phyloP scores from a whole-genome alignment of 2,329 filamentous ascomycete species.

The Microcyclospora tardicrescens region DNA sequence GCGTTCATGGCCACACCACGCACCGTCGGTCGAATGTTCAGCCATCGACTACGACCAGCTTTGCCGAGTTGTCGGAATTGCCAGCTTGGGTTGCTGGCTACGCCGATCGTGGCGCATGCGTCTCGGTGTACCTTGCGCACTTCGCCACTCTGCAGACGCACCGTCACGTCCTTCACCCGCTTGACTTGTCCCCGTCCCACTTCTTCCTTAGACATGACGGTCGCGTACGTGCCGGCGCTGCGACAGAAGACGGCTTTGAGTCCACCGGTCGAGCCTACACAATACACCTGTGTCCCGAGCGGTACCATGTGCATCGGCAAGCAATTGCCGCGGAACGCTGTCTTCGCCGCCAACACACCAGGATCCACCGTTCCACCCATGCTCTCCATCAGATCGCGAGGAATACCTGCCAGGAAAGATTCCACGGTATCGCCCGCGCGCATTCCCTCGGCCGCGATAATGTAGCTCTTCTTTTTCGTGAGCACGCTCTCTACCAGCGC shows the following conservation, averaged over 20 bases:
- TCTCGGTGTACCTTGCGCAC: constrained; percentile 79
- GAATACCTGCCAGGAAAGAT: constrained; percentile 83
- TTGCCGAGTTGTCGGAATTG: constrained; percentile 89
- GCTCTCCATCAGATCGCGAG: constrained; percentile 68
- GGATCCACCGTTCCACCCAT: constrained; percentile 93
- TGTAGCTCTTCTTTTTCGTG: constrained; percentile 71
- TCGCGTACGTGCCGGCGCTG: constrained; percentile 83
- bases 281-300: constrained; percentile 83
- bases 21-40: constrained; percentile 89
- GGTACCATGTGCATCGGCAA: constrained; percentile 92
- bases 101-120: constrained; percentile 86
- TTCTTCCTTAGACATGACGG: constrained; percentile 80
- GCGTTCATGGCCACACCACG: constrained; percentile 99
- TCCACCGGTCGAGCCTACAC: constrained; percentile 61
- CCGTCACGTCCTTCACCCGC: constrained; percentile 64
- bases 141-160: constrained; percentile 85
- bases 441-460: constrained; percentile 90
- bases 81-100: constrained; percentile 85
- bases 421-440: constrained; percentile 81
- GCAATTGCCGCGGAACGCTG: constrained; percentile 88
- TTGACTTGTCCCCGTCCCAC: constrained; percentile 37
- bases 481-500: constrained; percentile 67
- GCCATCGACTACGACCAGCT: constrained; percentile 82
- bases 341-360: constrained; percentile 89
- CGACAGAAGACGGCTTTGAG: constrained; percentile 82